A percentile compares a stretch with the other conserved stretches of the same genome.
These are phyloP conservation scores for Triticum timopheevii DNA, from an alignment of 176 grass and related monocot genomes.

Conservation along the genomic window DNA sequence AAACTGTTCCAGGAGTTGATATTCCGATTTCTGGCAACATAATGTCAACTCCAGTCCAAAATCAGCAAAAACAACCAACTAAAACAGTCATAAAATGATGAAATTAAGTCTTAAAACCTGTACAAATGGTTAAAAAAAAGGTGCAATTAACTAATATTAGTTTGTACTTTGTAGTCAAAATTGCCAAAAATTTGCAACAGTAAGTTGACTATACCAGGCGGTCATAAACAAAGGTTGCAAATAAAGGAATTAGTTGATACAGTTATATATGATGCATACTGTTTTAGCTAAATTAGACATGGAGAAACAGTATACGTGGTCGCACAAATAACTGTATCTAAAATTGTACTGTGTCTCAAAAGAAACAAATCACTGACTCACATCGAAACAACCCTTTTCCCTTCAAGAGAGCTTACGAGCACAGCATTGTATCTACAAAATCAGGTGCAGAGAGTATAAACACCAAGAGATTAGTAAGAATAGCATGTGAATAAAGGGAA, in stretches of 20 bases:
- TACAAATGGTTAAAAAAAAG: not conserved
- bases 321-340: conserved; percentile 18
- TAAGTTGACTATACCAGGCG: not conserved
- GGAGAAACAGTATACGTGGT: not conserved
- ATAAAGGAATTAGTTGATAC: conserved; percentile 10
- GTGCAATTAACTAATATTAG: not conserved
- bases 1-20: not conserved
- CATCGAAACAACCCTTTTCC: conserved; percentile 70
- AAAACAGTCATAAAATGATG: not conserved
- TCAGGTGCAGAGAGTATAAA: conserved; percentile 21
- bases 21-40: conserved; percentile 17
- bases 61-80: conserved; percentile 15
- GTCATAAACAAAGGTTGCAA: not conserved
- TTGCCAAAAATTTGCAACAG: not conserved
- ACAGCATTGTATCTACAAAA: conserved; percentile 73
- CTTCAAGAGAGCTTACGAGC: conserved; percentile 77
- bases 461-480: conserved; percentile 5
- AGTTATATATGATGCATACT: not conserved
- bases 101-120: not conserved
- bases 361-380: conserved; percentile 23
- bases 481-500: conserved; percentile 23
- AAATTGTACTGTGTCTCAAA: conserved; percentile 5
- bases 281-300: not conserved
- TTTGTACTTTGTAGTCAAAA: conserved; percentile 11
- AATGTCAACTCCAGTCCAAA: conserved; percentile 19